A percentile compares a stretch with the other conserved stretches of the same genome.
Conservation (phyloP, 306 rosid species). For the Clitoria ternatea region DNA sequence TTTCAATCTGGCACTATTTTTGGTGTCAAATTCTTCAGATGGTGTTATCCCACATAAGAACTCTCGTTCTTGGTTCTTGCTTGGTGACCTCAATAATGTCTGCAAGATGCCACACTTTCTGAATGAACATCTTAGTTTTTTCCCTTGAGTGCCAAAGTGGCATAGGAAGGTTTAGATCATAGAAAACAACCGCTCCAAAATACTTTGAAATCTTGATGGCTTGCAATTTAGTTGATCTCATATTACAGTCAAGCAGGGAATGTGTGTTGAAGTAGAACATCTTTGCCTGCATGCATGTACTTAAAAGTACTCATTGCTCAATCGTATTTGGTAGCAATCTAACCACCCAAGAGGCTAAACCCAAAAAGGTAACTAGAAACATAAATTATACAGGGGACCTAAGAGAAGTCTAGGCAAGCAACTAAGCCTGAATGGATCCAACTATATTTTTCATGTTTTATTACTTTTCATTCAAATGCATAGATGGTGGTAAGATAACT, state of each 20-base stretch:
- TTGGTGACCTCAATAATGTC: slow-evolving; percentile 92
- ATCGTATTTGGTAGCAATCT: neutral
- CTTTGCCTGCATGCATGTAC: slow-evolving; percentile 67
- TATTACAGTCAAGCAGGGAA: slow-evolving; percentile 78
- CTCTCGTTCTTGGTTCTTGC: slow-evolving; percentile 96
- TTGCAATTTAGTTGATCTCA: slow-evolving; percentile 78
- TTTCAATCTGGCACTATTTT: slow-evolving; percentile 68
- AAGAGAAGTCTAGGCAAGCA: neutral
- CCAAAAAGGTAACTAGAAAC: neutral
- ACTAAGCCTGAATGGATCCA: neutral
- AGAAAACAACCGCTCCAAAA: slow-evolving; percentile 78
- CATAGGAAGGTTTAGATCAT: slow-evolving; percentile 84
- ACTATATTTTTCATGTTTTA: neutral
- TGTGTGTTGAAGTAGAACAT: slow-evolving; percentile 90
- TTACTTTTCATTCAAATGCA: neutral
- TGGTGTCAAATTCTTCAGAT: slow-evolving; percentile 81
- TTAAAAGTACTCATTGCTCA: slow-evolving; percentile 10
- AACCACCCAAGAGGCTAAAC: slow-evolving; percentile 14
- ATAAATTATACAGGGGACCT: slow-evolving; percentile 6
- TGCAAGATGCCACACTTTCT: slow-evolving; percentile 78
- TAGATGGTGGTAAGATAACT: neutral
- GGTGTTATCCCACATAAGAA: slow-evolving; percentile 79
- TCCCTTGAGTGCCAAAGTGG: slow-evolving; percentile 85
- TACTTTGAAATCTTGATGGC: slow-evolving; percentile 75
- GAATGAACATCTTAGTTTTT: slow-evolving; percentile 66